Base-by-base conservation (phyloP, 306 rosid species). In the Glycine soja region DNA sequence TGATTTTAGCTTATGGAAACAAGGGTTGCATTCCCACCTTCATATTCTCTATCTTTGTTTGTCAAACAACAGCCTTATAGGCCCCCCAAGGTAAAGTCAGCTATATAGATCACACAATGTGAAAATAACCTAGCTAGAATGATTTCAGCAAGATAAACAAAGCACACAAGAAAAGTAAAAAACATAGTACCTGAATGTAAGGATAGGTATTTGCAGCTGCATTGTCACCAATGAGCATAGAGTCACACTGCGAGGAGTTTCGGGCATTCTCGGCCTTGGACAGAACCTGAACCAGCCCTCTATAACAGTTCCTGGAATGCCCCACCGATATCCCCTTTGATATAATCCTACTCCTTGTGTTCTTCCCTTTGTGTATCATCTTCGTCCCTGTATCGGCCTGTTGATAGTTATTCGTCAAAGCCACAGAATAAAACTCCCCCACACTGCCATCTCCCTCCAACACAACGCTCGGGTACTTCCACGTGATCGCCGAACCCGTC, bases 321-420 rank as follows among this genome's bases (percentile, higher is more conserved):
- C 66, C 66, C 4, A 59, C 66, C 1, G 66, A 59, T 24, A 59
- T 59, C 12, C 66, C 66, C 15, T 59, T 59, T 0, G 66, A 59
- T 4, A 59, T 24, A 59, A 59, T 59, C 42, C 66, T 59, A 5
- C 66, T 59, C 42, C 66, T 59, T 3, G 66, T 59, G 66, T 59
- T 30, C 42, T 59, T 59, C 66, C 66, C 66, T 24, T 59, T 59
- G 42, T 59, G 66, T 24, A 59, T 59, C 66, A 59, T 59, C 66
- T 59, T 59, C 13, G 66, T 59, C 42, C 66, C 66, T 0, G 66
- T 59, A 30, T 59, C 66, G 0, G 66, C 66, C 66, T 59, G 66
- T 42, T 59, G 66, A 59, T 59, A 59, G 40, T 59, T 59, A 59
- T 59, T 59, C 3, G 66, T 59, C 40, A 59, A 10, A 59, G 66